Evolutionary conservation across 2,329 filamentous ascomycete species (phyloP).

Genomic region (Coniochaeta ligniaria): DNA sequence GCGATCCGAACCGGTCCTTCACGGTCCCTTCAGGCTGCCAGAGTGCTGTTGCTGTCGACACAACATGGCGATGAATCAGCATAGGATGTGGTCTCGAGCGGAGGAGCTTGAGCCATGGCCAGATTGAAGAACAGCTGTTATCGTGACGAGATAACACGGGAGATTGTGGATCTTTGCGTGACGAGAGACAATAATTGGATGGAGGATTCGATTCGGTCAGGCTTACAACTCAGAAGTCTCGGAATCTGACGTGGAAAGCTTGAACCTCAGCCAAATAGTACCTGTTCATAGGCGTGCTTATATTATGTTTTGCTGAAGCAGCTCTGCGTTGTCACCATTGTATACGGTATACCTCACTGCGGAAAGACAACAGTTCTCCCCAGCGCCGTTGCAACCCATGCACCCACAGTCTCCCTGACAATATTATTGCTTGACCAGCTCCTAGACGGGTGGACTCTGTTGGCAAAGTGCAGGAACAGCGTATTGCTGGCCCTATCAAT

Average conservation of each 20-base stretch:
- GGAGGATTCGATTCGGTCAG: too few relatives aligned
- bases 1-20: conserved; percentile 35
- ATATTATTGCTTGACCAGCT: conserved; percentile 22
- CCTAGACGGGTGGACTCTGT: conserved; percentile 17
- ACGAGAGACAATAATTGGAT: too few relatives aligned
- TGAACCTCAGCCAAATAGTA: too few relatives aligned
- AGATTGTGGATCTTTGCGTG: too few relatives aligned
- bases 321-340: background rate
- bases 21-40: conserved; percentile 19
- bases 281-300: too few relatives aligned
- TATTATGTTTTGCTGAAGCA: background rate
- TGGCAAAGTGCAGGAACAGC: conserved; percentile 13
- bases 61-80: conserved; percentile 17
- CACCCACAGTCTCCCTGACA: conserved; percentile 11
- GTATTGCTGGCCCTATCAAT: conserved; percentile 14
- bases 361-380: conserved; percentile 7
- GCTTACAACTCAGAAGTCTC: too few relatives aligned
- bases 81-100: too few relatives aligned
- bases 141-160: too few relatives aligned
- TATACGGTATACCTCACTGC: background rate
- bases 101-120: too few relatives aligned
- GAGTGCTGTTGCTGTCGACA: conserved; percentile 11
- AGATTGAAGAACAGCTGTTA: too few relatives aligned
- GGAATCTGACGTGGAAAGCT: too few relatives aligned
- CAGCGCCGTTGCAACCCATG: conserved; percentile 11